These are phyloP conservation scores for Microthyrium microscopicum DNA, from an alignment of 2,329 filamentous ascomycete genomes.

Conservation along the genomic window DNA sequence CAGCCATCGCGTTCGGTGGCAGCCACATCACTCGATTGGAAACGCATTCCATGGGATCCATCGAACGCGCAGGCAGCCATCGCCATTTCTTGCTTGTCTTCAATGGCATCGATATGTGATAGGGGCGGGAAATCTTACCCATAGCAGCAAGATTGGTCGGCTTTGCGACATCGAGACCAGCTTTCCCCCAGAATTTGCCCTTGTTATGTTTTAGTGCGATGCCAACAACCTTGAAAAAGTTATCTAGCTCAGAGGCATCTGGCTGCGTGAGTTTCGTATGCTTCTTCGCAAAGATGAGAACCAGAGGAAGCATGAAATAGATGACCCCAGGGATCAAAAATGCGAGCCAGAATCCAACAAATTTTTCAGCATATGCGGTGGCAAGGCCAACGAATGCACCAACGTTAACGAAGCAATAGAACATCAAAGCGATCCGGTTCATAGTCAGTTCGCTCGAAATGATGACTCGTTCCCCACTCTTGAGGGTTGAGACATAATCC, in stretches of 20 bases:
- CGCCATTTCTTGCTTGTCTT: too few relatives aligned
- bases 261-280: slow-evolving; percentile 17
- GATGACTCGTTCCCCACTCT: slow-evolving; percentile 28
- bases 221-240: slow-evolving; percentile 18
- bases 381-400: slow-evolving; percentile 21
- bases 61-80: too few relatives aligned
- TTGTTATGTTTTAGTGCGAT: slow-evolving; percentile 19
- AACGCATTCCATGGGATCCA: too few relatives aligned
- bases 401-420: slow-evolving; percentile 17
- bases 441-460: slow-evolving; percentile 31
- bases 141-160: slow-evolving; percentile 12
- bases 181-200: slow-evolving; percentile 18
- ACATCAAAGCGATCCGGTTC: slow-evolving; percentile 20
- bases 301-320: slow-evolving; percentile 15
- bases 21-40: too few relatives aligned
- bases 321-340: slow-evolving; percentile 20
- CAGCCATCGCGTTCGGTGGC: too few relatives aligned
- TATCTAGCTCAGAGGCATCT: slow-evolving; percentile 18
- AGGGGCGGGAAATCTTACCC: too few relatives aligned
- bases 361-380: slow-evolving; percentile 26
- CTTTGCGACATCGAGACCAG: slow-evolving; percentile 19
- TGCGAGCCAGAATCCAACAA: slow-evolving; percentile 24
- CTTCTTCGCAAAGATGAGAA: slow-evolving; percentile 18
- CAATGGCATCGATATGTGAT: neutral
- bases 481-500: slow-evolving; percentile 25